phyloP scores from a whole-genome alignment of 495 filamentous ascomycete species.

The Penicillium maclennaniae region DNA sequence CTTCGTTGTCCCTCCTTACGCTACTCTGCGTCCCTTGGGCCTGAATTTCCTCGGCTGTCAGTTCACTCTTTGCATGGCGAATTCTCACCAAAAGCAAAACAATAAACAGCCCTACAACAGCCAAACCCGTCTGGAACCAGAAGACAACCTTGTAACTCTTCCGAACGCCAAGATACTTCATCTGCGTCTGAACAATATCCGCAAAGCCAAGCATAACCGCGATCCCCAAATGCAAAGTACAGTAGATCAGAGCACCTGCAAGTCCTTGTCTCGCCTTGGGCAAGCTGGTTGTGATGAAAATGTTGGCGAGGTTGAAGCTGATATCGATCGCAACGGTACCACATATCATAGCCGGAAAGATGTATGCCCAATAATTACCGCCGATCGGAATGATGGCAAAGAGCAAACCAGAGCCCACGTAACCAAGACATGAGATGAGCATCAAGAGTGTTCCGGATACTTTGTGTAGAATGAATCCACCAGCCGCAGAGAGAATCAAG shows the following conservation, averaged over 20 bases:
- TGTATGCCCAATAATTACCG: constrained; percentile 64
- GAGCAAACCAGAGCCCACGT: constrained; percentile 60
- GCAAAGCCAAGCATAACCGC: constrained; percentile 74
- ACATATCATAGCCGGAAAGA: constrained; percentile 80
- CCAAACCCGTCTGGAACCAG: constrained; percentile 61
- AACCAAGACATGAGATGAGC: constrained; percentile 61
- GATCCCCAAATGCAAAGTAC: constrained; percentile 72
- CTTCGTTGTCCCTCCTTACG: background rate
- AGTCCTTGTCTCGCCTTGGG: constrained; percentile 68
- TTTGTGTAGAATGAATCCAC: constrained; percentile 74
- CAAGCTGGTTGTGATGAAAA: constrained; percentile 77
- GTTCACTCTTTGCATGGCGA: constrained; percentile 60
- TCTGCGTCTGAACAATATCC: constrained; percentile 61
- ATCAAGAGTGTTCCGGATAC: constrained; percentile 69
- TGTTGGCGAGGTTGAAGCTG: constrained; percentile 76
- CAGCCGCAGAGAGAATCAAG: constrained; percentile 62
- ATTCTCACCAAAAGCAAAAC: constrained; percentile 61
- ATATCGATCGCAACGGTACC: constrained; percentile 81
- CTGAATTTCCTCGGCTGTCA: constrained; percentile 64
- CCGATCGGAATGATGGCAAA: constrained; percentile 67
- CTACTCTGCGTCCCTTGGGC: constrained; percentile 16
- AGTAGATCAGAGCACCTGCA: constrained; percentile 68
- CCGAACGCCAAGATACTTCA: constrained; percentile 39
- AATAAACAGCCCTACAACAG: constrained; percentile 51
- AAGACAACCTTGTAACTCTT: constrained; percentile 61